Base-by-base conservation (phyloP, 2,329 filamentous ascomycete genomes). In the Albophoma yamanashiensis region DNA sequence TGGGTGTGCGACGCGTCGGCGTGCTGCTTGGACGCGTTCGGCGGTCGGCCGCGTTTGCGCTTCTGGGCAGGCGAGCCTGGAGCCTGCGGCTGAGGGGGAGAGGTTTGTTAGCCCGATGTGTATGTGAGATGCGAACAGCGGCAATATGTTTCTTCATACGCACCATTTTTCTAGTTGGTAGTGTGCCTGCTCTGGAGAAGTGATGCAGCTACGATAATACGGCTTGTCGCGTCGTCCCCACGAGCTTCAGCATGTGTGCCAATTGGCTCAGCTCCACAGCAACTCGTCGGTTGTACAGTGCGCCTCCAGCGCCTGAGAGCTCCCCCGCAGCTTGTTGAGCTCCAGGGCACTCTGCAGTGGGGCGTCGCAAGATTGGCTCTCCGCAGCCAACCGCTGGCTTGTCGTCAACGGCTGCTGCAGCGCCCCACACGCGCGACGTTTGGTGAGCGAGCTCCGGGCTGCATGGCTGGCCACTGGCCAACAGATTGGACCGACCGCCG, bases 11-110 rank as follows among this genome's bases (percentile, higher is more conserved):
- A 61, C 60, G 53, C 64, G 55, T 70, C 66, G 60, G 64, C 63
- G 57, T 66, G 65, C 20, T 36, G 56, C 42, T 36, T 73, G 59
- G 73, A 73, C 75, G 75, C 75, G 75, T 74, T 75, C 39, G 73
- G 66, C 15, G 73, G 74, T 47, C 74, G 71, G 59, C 75, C 75
- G 68, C 76, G 77, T 67, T 78, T 79, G 64, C 76, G 76, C 64
- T 75, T 76, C 58, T 70, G 71, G 36, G 66, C 67, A 39, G 70
- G 64, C 58, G 69, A 65, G 43, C 66, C 63, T 52, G 67, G 63
- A 20, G 70, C 64, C 68, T 71, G 45, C 3, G 27, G 50, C 40
- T 59, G 55, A 17, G 38, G 4, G 55, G 39, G 9, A 22, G 20
- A 34, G 15, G 0, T 2, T 20, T 14, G 50, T 53, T 6, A 36